Conservation (phyloP, 1,284 basidiomycete species). For the Bjerkandera adusta region DNA sequence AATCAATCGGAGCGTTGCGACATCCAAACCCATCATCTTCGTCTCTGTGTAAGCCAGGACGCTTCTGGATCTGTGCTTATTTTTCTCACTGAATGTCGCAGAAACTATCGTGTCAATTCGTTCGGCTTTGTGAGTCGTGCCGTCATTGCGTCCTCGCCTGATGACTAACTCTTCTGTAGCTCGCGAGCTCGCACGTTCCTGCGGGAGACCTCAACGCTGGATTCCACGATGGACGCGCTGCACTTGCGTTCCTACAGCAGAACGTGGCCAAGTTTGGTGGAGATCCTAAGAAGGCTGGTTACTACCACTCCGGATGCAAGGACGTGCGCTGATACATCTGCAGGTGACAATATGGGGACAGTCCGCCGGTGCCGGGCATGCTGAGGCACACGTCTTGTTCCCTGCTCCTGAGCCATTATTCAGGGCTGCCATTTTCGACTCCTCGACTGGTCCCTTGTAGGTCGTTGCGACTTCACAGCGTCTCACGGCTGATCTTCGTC, state of each 20-base stretch:
- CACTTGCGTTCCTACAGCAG: constrained; percentile 56
- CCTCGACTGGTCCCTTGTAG: constrained; percentile 51
- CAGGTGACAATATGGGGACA: constrained; percentile 66
- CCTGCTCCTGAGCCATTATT: constrained; percentile 40
- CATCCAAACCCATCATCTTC: constrained; percentile 51
- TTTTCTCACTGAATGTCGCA: constrained; percentile 20
- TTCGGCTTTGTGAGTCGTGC: constrained; percentile 52
- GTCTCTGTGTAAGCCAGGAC: constrained; percentile 44
- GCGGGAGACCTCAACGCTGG: constrained; percentile 53
- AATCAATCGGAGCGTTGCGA: constrained; percentile 43
- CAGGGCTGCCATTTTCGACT: constrained; percentile 54
- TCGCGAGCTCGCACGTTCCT: constrained; percentile 44
- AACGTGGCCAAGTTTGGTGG: constrained; percentile 67
- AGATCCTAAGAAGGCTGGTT: constrained; percentile 52
- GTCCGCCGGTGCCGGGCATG: constrained; percentile 59
- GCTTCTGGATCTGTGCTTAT: neutral
- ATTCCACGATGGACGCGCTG: constrained; percentile 53
- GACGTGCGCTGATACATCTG: neutral
- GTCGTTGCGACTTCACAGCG: constrained; percentile 18
- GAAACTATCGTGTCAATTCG: constrained; percentile 57
- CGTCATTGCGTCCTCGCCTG: constrained; percentile 5
- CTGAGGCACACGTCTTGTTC: constrained; percentile 48
- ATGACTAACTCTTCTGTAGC: constrained; percentile 9
- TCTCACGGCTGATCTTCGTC: neutral
- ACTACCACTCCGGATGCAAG: neutral